Evolutionary conservation across 306 rosid species (phyloP).

Genomic region (Lupinus albus): DNA sequence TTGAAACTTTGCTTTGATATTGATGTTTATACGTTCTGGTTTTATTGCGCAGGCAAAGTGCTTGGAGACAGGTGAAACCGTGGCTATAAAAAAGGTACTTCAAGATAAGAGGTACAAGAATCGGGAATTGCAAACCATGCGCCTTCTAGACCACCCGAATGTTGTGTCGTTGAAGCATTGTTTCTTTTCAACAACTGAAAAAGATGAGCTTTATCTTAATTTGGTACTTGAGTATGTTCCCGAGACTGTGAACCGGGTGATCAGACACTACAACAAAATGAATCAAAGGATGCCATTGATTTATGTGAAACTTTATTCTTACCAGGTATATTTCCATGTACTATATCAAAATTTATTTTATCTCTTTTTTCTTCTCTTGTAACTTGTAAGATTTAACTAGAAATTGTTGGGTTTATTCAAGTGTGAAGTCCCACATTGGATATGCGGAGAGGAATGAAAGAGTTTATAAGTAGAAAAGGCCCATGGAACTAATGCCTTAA

Average conservation of each 20-base stretch:
- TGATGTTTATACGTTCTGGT: constrained; percentile 27
- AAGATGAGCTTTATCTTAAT: constrained; percentile 86
- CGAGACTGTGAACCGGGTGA: constrained; percentile 79
- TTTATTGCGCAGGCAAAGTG: constrained; percentile 73
- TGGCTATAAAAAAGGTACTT: constrained; percentile 93
- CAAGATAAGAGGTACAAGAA: constrained; percentile 95
- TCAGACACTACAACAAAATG: constrained; percentile 82
- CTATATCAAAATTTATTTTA: neutral
- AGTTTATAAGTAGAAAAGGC: too few species aligned
- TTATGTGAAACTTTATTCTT: constrained; percentile 81
- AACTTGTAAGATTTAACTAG: constrained; percentile 7
- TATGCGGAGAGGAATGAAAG: too few species aligned
- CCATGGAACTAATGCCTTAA: too few species aligned
- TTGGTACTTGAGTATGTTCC: constrained; percentile 93
- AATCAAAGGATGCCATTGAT: constrained; percentile 87
- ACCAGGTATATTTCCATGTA: constrained; percentile 61
- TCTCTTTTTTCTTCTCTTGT: neutral
- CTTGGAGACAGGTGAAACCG: constrained; percentile 91
- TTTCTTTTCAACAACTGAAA: constrained; percentile 87
- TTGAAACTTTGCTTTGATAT: constrained; percentile 4
- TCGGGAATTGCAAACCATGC: constrained; percentile 93
- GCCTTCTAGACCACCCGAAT: constrained; percentile 86
- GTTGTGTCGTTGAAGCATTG: constrained; percentile 85
- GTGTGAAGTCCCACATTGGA: too few species aligned
- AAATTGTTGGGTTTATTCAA: too few species aligned